phyloP scores from a whole-genome alignment of 139 green algal genomes.

The Edaphochlamys debaryana region DNA sequence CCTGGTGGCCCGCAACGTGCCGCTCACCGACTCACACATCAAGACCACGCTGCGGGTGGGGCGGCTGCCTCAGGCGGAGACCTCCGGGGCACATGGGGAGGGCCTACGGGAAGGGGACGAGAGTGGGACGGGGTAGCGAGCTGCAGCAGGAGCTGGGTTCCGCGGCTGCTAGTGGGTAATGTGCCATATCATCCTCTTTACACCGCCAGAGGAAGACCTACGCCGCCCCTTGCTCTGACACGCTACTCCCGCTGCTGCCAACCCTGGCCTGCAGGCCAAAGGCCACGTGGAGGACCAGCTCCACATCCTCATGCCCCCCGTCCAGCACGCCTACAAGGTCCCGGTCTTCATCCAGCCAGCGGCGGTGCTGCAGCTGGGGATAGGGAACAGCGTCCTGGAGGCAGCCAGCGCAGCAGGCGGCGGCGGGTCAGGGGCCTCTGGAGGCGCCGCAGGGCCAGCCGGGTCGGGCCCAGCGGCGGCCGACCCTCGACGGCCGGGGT shows the following conservation, averaged over 20 bases:
- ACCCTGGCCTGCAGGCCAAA: slow-evolving; percentile 35
- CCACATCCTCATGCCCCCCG: slow-evolving; percentile 41
- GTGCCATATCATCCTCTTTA: too few species aligned
- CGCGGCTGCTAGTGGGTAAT: too few species aligned
- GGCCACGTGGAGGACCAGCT: slow-evolving; percentile 55
- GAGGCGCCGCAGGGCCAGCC: too few species aligned
- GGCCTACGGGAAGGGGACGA: too few species aligned
- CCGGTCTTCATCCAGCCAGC: slow-evolving; percentile 32
- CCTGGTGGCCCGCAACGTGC: slow-evolving; percentile 52
- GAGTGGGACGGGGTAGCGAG: too few species aligned
- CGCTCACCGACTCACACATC: slow-evolving; percentile 48
- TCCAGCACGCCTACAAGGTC: slow-evolving; percentile 38
- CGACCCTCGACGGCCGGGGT: too few species aligned
- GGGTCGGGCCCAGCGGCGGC: too few species aligned
- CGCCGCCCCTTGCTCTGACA: neutral
- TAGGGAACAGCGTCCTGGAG: slow-evolving; percentile 23
- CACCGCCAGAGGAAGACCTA: too few species aligned
- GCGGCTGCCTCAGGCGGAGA: neutral
- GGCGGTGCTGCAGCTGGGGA: slow-evolving; percentile 44
- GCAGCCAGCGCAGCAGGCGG: too few species aligned
- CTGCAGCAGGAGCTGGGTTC: too few species aligned
- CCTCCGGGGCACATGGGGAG: too few species aligned
- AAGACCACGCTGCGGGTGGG: slow-evolving; percentile 46
- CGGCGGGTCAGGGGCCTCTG: too few species aligned
- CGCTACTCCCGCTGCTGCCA: neutral